Evolutionary conservation across 192 early-diverging fungal species (phyloP), one percentile per base, ranked within the genome.

Genomic region (Umbelopsis sp.): DNA sequence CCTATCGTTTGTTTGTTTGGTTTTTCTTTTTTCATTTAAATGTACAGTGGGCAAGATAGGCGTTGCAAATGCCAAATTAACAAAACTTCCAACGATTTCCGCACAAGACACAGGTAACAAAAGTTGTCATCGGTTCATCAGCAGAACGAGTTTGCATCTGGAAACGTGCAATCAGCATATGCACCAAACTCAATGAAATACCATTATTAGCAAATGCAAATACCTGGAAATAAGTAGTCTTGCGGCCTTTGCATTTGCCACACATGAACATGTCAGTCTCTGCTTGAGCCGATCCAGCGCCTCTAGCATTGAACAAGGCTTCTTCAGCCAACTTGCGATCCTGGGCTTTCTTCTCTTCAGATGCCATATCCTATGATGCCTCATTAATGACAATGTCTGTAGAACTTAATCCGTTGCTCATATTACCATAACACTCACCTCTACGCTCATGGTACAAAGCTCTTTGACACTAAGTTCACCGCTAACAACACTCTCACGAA

Each of bases 51-150:
- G 14, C 8, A 41, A 41, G 56, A 3, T 34, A 32, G 5, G 3
- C 3, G 0, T 2, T 32, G 31, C 0, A 62, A 32, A 16, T 20
- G 31, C 29, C 14, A 8, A 20, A 17, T 34, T 36, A 62, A 32
- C 56, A 62, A 17, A 62, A 62, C 85, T 95, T 97, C 96, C 96
- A 97, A 24, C 85, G 83, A 73, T 96, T 93, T 32, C 86, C 84
- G 80, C 97, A 98, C 25, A 82, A 84, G 38, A 87, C 80, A 74
- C 97, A 98, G 0, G 94, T 96, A 44, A 98, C 97, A 85, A 97
- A 97, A 0, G 95, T 96, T 4, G 95, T 96, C 97, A 99, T 99
- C 22, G 97, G 97, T 84, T 99, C 97, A 87, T 99, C 97, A 14
- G 97, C 97, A 66, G 90, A 92, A 45, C 97, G 87, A 17, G 97